Conservation (phyloP, 2,329 filamentous ascomycete species). For the Nannizzia gypsea region DNA sequence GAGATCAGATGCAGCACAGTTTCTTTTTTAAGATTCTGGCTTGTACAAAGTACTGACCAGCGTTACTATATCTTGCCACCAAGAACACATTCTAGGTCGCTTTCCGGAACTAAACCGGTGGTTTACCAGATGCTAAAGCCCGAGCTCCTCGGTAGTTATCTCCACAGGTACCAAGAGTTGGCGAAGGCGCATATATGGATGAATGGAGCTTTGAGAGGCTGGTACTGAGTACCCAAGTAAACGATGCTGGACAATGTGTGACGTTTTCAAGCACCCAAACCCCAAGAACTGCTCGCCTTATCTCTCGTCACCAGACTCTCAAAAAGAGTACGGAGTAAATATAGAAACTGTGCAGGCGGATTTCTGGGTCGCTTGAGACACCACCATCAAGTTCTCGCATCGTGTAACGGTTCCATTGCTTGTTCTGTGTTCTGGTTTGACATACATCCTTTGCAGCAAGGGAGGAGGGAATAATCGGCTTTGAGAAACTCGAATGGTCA, state of each 20-base stretch:
- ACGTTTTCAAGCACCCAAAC: background rate
- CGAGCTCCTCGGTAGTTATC: no score
- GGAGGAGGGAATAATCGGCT: background rate
- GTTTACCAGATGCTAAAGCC: no score
- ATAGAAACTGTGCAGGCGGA: background rate
- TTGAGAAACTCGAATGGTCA: background rate
- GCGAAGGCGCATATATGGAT: no score
- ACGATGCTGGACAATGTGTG: background rate
- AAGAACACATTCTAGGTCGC: no score
- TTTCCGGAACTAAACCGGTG: no score
- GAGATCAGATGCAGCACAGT: no score
- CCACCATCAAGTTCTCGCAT: background rate
- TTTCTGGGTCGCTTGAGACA: background rate
- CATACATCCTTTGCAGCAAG: background rate
- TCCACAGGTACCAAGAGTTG: no score
- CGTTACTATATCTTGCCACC: no score
- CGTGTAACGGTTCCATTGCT: constrained; percentile 3
- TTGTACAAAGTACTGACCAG: no score
- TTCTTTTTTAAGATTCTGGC: no score
- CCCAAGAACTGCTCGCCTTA: background rate
- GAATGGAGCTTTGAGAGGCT: background rate
- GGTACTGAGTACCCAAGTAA: background rate
- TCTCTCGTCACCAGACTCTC: background rate
- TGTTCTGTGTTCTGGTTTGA: background rate
- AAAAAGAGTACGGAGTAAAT: background rate